These are phyloP conservation scores for Rhizophora apiculata DNA, from an alignment of 345 rosid genomes.

Conservation along the genomic window DNA sequence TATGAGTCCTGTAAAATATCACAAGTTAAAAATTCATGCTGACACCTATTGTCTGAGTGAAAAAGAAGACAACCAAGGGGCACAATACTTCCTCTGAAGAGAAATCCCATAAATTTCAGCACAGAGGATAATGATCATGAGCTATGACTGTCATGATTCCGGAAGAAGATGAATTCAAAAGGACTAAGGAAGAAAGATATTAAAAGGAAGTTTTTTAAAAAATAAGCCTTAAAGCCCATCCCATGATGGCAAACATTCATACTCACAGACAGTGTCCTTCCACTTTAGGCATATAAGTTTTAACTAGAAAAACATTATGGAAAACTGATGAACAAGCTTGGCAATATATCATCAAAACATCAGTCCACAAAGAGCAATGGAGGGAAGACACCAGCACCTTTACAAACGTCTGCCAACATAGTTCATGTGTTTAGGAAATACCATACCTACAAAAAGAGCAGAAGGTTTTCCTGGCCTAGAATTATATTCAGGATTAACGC, in stretches of 20 bases:
- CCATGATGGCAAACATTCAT: too few species aligned
- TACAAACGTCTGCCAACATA: not conserved
- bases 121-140: not conserved
- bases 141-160: not conserved
- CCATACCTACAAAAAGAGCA: constrained; percentile 71
- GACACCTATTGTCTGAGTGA: too few species aligned
- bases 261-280: not conserved
- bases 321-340: not conserved
- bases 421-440: not conserved
- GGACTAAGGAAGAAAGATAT: not conserved
- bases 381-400: not conserved
- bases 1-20: constrained; percentile 46
- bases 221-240: too few species aligned
- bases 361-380: not conserved
- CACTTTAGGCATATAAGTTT: not conserved
- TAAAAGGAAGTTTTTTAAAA: not conserved
- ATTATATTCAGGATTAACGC: constrained; percentile 62
- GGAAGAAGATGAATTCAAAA: not conserved
- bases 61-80: too few species aligned
- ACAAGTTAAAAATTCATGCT: too few species aligned
- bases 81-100: too few species aligned
- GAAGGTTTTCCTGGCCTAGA: constrained; percentile 96
- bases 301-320: not conserved
- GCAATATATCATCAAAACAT: not conserved
- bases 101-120: not conserved